Evolutionary conservation across 1,284 basidiomycete species (phyloP).

Genomic region (Ustilago sp.): DNA sequence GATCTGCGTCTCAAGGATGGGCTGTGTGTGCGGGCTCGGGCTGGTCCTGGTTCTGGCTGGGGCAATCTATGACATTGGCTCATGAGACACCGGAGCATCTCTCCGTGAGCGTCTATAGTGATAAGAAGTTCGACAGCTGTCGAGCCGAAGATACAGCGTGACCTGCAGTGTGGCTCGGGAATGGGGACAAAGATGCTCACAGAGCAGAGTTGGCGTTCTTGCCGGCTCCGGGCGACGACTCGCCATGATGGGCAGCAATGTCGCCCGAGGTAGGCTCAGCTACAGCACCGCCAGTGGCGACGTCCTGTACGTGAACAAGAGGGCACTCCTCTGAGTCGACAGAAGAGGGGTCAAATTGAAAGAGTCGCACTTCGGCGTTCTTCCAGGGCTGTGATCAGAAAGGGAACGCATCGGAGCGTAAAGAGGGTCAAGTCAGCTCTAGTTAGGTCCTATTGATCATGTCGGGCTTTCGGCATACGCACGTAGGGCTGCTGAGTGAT

Average conservation of each 20-base stretch:
- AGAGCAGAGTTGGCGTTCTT: conserved; percentile 44
- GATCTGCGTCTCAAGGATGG: background rate
- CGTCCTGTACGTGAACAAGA: conserved; percentile 46
- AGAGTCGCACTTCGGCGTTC: conserved; percentile 67
- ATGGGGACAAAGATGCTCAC: conserved; percentile 39
- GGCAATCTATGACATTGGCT: conserved; percentile 28
- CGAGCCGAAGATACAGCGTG: conserved; percentile 1
- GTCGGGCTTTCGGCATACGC: conserved; percentile 9
- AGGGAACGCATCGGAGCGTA: background rate
- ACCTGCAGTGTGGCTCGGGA: background rate
- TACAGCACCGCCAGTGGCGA: conserved; percentile 58
- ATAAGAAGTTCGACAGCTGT: background rate
- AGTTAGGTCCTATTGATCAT: no score
- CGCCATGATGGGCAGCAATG: conserved; percentile 35
- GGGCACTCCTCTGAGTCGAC: conserved; percentile 58
- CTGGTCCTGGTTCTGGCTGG: background rate
- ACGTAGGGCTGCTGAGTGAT: conserved; percentile 56
- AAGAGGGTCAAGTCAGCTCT: background rate
- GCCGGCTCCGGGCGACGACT: conserved; percentile 73
- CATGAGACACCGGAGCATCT: conserved; percentile 37
- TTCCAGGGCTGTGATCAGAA: conserved; percentile 55
- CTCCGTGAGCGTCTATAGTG: conserved; percentile 40
- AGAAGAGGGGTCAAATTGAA: conserved; percentile 55
- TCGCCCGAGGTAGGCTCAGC: conserved; percentile 59
- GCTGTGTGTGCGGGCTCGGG: background rate